Conservation (phyloP, 345 rosid genomes). For the Crucihimalaya himalaica region DNA sequence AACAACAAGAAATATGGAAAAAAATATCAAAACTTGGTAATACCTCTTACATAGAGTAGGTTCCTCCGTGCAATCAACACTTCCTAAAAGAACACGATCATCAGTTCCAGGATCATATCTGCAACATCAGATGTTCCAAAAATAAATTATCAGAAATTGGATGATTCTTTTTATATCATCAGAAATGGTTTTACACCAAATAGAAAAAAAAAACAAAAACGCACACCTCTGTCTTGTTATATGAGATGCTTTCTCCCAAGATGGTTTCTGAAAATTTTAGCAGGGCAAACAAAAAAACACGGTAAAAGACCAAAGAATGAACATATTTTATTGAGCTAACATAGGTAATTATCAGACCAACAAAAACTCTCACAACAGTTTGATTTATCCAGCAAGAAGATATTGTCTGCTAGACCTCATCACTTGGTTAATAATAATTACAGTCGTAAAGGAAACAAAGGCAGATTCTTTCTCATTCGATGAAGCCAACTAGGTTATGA, state of each 20-base stretch:
- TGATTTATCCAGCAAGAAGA: not conserved
- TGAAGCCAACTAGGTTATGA: not conserved
- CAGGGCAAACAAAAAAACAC: not conserved
- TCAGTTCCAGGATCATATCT: constrained; percentile 89
- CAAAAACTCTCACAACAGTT: not conserved
- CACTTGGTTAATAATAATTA: not conserved
- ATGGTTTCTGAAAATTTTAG: constrained; percentile 71
- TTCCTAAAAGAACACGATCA: constrained; percentile 78
- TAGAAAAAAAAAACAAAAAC: not conserved
- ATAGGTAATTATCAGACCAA: not conserved
- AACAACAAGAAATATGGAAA: constrained; percentile 18
- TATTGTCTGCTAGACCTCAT: constrained; percentile 1
- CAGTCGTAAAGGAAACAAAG: not conserved
- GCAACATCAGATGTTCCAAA: constrained; percentile 24
- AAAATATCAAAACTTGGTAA: constrained; percentile 18
- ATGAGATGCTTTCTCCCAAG: constrained; percentile 92
- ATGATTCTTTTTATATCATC: not conserved
- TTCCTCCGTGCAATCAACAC: constrained; percentile 84
- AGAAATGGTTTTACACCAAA: not conserved
- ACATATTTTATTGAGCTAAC: not conserved
- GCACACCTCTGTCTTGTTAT: constrained; percentile 71
- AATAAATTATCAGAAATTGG: constrained; percentile 1
- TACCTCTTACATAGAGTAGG: constrained; percentile 78
- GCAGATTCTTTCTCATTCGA: not conserved
- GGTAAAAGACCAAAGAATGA: not conserved